Percentiles rank a stretch among this genome's conserved stretches.
phyloP scores from a whole-genome alignment of 495 filamentous ascomycete genomes.

The Penicillium paxilli region DNA sequence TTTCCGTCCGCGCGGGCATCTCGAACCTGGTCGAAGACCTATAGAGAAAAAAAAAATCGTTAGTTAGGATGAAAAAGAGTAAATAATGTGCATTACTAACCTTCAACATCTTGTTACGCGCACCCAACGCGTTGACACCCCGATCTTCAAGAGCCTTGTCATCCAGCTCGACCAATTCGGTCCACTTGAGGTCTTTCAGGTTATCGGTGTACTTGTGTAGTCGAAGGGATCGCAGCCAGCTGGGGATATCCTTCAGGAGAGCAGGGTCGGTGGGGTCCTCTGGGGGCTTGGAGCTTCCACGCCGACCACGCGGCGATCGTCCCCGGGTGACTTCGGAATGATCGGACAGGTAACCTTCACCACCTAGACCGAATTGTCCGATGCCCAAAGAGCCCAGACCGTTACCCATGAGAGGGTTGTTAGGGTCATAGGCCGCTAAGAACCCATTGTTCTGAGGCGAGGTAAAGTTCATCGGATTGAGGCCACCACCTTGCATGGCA shows the following conservation, averaged over 20 bases:
- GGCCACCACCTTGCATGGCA: constrained; percentile 67
- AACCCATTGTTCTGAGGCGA: constrained; percentile 96
- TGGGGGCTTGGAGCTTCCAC: constrained; percentile 94
- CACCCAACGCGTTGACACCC: constrained; percentile 93
- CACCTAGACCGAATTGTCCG: constrained; percentile 69
- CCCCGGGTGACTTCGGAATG: constrained; percentile 88
- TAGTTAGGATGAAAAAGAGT: constrained; percentile 15
- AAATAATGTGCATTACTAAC: constrained; percentile 55
- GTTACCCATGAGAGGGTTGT: constrained; percentile 71
- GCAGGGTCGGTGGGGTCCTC: constrained; percentile 93
- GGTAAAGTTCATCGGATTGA: constrained; percentile 72
- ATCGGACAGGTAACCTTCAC: constrained; percentile 92
- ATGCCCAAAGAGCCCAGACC: constrained; percentile 70
- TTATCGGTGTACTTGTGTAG: constrained; percentile 99
- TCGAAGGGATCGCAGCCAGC: constrained; percentile 91
- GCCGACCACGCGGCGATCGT: constrained; percentile 85
- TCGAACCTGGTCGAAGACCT: constrained; percentile 94
- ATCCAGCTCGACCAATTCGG: constrained; percentile 86
- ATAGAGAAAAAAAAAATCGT: background rate
- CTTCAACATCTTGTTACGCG: constrained; percentile 97
- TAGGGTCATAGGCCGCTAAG: constrained; percentile 81
- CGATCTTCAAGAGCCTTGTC: constrained; percentile 91
- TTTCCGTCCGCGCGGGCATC: constrained; percentile 73
- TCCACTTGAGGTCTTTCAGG: constrained; percentile 95
- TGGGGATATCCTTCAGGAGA: constrained; percentile 92